These are phyloP conservation scores for Priceomyces haplophilus DNA, from an alignment of 805 yeast species.

Conservation along the genomic window DNA sequence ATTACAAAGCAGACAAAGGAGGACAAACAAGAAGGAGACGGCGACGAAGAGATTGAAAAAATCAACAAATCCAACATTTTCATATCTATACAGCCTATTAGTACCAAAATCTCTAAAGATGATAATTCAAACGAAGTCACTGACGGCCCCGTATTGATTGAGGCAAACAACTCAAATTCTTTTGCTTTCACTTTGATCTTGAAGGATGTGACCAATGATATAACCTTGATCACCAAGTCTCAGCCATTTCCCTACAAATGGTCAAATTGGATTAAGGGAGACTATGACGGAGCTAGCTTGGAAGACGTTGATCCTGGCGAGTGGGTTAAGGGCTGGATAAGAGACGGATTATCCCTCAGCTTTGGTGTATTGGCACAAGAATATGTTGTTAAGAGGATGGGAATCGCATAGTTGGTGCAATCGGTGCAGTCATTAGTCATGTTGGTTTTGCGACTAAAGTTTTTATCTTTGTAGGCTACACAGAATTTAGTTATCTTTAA, in stretches of 20 bases:
- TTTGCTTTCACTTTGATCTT: slow-evolving; percentile 76
- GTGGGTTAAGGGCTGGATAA: slow-evolving; percentile 46
- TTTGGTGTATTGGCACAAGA: slow-evolving; percentile 88
- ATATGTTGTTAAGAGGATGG: slow-evolving; percentile 90
- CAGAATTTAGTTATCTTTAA: neutral
- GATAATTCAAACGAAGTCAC: slow-evolving; percentile 13
- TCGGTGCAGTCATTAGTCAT: too few relatives aligned
- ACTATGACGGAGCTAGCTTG: slow-evolving; percentile 20
- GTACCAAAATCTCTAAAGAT: slow-evolving; percentile 35
- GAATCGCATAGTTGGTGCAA: slow-evolving; percentile 26
- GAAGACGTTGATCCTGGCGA: slow-evolving; percentile 39
- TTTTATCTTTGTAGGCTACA: neutral
- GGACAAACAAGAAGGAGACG: slow-evolving; percentile 17
- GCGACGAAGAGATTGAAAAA: slow-evolving; percentile 13
- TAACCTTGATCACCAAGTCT: slow-evolving; percentile 71
- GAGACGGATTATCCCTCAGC: slow-evolving; percentile 64
- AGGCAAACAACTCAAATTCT: slow-evolving; percentile 47
- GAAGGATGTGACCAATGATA: slow-evolving; percentile 74
- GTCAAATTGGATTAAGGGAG: slow-evolving; percentile 86
- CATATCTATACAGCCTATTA: slow-evolving; percentile 65
- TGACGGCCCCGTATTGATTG: slow-evolving; percentile 38
- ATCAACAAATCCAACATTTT: slow-evolving; percentile 58
- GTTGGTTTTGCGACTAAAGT: too few relatives aligned
- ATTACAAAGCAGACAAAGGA: slow-evolving; percentile 21
- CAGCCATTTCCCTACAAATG: slow-evolving; percentile 89